Conservation (phyloP, 352 stramenopile species). For the Globisporangium radiosum region DNA sequence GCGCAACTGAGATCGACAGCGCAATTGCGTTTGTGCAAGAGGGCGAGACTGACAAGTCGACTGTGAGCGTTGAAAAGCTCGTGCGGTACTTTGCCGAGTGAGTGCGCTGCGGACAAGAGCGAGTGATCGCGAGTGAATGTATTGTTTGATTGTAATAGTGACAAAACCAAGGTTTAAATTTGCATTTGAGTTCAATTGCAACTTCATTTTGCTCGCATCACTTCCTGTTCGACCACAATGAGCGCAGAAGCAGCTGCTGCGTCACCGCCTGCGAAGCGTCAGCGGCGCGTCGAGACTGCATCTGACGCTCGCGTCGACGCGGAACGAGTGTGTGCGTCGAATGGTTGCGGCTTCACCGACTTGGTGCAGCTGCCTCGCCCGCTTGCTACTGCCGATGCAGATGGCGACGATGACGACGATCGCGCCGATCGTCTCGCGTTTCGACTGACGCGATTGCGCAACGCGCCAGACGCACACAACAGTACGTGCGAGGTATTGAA, state of each 20-base stretch:
- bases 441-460: slow-evolving; percentile 30
- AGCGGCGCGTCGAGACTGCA: background rate
- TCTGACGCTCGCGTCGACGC: too few relatives aligned
- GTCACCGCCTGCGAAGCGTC: slow-evolving; percentile 2
- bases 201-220: too few relatives aligned
- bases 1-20: slow-evolving; percentile 58
- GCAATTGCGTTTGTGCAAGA: slow-evolving; percentile 45
- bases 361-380: too few relatives aligned
- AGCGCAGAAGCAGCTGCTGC: background rate
- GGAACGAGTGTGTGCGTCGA: background rate
- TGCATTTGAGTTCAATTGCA: background rate
- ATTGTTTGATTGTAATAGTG: background rate
- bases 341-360: background rate
- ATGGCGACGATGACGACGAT: background rate
- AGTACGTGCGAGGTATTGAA: slow-evolving; percentile 16
- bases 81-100: slow-evolving; percentile 15
- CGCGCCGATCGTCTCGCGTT: slow-evolving; percentile 14
- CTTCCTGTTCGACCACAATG: background rate
- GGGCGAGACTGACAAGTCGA: slow-evolving; percentile 21
- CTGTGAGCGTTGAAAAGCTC: slow-evolving; percentile 54
- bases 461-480: slow-evolving; percentile 33
- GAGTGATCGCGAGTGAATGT: background rate
- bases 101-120: background rate
- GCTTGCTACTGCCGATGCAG: background rate
- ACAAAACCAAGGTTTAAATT: background rate